phyloP scores from a whole-genome alignment of 176 grass and related monocot species.

The Aechmea fasciata region DNA sequence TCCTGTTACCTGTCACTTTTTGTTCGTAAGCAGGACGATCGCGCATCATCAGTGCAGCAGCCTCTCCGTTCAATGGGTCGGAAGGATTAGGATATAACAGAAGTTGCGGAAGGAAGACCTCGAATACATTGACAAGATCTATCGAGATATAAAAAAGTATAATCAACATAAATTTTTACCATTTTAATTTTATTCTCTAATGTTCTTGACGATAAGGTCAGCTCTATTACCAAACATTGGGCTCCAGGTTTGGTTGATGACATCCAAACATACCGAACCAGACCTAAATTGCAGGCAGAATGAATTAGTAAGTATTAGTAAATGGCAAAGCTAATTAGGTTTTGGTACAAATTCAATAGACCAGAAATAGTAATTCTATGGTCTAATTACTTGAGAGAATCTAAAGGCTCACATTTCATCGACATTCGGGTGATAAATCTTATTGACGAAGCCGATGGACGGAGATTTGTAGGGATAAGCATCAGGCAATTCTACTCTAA shows the following conservation, averaged over 20 bases:
- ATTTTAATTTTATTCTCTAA: neutral
- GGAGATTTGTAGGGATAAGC: conserved; percentile 96
- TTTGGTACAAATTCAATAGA: neutral
- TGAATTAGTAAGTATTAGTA: neutral
- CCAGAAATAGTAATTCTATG: neutral
- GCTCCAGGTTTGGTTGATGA: conserved; percentile 99
- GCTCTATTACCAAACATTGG: conserved; percentile 85
- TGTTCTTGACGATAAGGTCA: conserved; percentile 1
- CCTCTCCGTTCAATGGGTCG: conserved; percentile 95
- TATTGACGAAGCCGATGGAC: conserved; percentile 87
- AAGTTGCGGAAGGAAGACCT: conserved; percentile 90
- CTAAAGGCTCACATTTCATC: conserved; percentile 78
- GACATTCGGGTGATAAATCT: conserved; percentile 96
- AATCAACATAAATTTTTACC: neutral
- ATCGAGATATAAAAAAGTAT: conserved; percentile 8
- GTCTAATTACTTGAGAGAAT: neutral
- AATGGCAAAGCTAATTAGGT: too few relatives aligned
- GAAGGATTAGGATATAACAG: conserved; percentile 91
- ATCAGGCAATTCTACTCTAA: conserved; percentile 94
- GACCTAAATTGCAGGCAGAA: conserved; percentile 49
- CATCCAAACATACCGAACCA: conserved; percentile 98
- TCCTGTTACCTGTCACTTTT: conserved; percentile 86
- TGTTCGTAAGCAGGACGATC: conserved; percentile 80
- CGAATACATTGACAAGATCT: conserved; percentile 98
- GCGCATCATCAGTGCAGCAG: conserved; percentile 94